Percentiles rank a stretch among this genome's conserved stretches.
Conservation (phyloP, 345 rosid species). For the Eutrema heterophyllum region DNA sequence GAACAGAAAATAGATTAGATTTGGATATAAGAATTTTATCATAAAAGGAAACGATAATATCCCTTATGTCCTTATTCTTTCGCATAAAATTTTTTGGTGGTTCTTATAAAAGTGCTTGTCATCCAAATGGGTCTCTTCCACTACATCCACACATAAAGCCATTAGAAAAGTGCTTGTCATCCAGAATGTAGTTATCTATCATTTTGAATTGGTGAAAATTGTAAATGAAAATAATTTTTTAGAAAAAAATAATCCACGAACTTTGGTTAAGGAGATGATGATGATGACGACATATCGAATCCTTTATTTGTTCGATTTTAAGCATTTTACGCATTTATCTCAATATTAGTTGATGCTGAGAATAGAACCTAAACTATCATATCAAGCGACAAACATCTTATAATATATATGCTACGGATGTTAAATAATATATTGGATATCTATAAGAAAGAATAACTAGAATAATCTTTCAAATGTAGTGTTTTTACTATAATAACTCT, state of each 20-base stretch:
- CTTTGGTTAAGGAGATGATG: conserved; percentile 16
- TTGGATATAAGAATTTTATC: conserved; percentile 25
- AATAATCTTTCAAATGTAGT: too few relatives aligned
- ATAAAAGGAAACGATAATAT: conserved; percentile 30
- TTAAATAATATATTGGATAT: not conserved
- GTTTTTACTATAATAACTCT: too few relatives aligned
- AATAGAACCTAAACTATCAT: not conserved
- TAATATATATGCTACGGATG: not conserved
- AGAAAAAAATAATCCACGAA: not conserved
- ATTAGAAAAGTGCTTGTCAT: too few relatives aligned
- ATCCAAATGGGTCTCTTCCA: conserved; percentile 21
- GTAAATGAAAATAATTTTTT: not conserved
- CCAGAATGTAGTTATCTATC: too few relatives aligned
- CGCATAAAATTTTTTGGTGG: conserved; percentile 28
- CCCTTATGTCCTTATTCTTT: conserved; percentile 20
- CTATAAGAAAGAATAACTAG: too few relatives aligned
- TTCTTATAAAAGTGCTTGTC: conserved; percentile 29
- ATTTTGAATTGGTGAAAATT: conserved; percentile 4
- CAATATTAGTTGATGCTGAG: conserved; percentile 22
- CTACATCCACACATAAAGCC: conserved; percentile 26
- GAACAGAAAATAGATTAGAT: conserved; percentile 29
- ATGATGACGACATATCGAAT: conserved; percentile 17
- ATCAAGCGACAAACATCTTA: conserved; percentile 8
- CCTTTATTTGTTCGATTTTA: not conserved
- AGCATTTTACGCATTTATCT: conserved; percentile 10